phyloP scores from a whole-genome alignment of 176 grass and related monocot species.

The Panicum miliaceum region DNA sequence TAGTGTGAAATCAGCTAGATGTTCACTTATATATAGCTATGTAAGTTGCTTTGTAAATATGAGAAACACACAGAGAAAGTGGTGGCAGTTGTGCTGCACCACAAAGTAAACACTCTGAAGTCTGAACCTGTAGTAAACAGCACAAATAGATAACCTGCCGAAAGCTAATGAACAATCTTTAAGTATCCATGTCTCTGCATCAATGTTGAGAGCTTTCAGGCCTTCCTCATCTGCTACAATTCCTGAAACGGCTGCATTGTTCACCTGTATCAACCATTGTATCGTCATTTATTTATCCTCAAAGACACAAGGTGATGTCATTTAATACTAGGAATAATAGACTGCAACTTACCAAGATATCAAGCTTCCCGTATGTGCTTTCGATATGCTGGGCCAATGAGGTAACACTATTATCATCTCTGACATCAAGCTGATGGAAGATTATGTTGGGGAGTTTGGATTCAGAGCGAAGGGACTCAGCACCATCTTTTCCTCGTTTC shows the following conservation, averaged over 20 bases:
- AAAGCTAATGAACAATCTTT: neutral
- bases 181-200: slow-evolving; percentile 58
- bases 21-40: too few relatives aligned
- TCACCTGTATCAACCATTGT: slow-evolving; percentile 42
- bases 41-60: too few relatives aligned
- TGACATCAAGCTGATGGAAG: slow-evolving; percentile 73
- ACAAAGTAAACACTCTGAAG: neutral
- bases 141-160: neutral
- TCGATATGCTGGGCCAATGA: slow-evolving; percentile 48
- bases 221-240: slow-evolving; percentile 53
- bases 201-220: slow-evolving; percentile 64
- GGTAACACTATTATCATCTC: slow-evolving; percentile 36
- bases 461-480: slow-evolving; percentile 43
- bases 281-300: neutral
- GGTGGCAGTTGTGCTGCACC: too few relatives aligned
- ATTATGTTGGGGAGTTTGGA: slow-evolving; percentile 48
- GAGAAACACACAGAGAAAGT: too few relatives aligned
- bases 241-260: slow-evolving; percentile 68
- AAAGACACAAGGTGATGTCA: neutral
- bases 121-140: neutral
- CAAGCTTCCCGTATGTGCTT: slow-evolving; percentile 61
- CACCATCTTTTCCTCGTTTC: slow-evolving; percentile 48
- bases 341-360: slow-evolving; percentile 59
- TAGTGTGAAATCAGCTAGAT: too few relatives aligned
- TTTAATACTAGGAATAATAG: neutral